phyloP scores from a whole-genome alignment of 176 grass and related monocot genomes.

The Lolium rigidum region DNA sequence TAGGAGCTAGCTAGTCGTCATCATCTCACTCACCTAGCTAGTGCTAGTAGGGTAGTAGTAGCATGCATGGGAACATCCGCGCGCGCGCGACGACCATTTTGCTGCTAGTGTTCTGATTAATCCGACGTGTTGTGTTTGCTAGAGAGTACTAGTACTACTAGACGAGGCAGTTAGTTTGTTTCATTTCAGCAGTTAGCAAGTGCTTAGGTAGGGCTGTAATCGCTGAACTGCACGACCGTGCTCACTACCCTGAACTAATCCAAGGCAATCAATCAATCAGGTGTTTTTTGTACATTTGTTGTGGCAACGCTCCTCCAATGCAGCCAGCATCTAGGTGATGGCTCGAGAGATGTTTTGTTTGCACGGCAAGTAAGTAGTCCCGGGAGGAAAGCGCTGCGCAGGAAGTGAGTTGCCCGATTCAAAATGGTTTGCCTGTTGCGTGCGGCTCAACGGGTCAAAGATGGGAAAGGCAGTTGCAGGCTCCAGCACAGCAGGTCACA shows the following conservation, averaged over 20 bases:
- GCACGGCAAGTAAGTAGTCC: constrained; percentile 24
- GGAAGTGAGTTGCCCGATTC: neutral
- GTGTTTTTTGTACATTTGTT: constrained; percentile 46
- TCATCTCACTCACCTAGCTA: neutral
- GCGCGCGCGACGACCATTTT: constrained; percentile 32
- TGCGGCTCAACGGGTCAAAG: constrained; percentile 49
- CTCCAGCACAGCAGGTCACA: neutral
- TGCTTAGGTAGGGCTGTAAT: constrained; percentile 42
- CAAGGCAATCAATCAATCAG: neutral
- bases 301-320: neutral
- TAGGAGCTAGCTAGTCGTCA: constrained; percentile 44
- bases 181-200: constrained; percentile 1
- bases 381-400: constrained; percentile 35
- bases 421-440: constrained; percentile 27
- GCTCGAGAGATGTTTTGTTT: constrained; percentile 39
- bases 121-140: constrained; percentile 39
- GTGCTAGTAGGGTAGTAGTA: neutral
- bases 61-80: neutral
- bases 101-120: neutral
- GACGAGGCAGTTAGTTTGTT: constrained; percentile 19
- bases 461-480: constrained; percentile 46
- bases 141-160: neutral
- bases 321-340: no score
- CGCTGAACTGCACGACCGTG: neutral
- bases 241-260: neutral